Conservation (phyloP, 1,284 basidiomycete genomes). For the Mycosarcoma maydis region DNA sequence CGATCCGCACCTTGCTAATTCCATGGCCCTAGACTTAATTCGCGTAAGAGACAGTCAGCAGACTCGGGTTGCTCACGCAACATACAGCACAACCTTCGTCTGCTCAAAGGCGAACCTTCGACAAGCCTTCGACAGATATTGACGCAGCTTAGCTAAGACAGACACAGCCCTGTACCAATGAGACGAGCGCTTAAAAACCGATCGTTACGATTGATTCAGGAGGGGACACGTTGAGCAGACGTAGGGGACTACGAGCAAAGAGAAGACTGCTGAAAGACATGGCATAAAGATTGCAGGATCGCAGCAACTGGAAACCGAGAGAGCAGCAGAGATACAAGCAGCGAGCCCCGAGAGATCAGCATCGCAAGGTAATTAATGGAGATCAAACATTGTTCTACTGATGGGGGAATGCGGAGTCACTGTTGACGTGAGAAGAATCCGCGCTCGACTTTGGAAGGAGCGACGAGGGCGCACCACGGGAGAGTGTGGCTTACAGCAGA, state of each 20-base stretch:
- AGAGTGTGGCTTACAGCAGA: slow-evolving; percentile 1
- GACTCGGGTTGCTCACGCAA: too few species aligned
- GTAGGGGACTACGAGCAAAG: slow-evolving; percentile 9
- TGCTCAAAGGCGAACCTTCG: too few species aligned
- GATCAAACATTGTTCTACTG: slow-evolving; percentile 14
- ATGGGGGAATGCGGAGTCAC: slow-evolving; percentile 1
- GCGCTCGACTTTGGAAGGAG: slow-evolving; percentile 44
- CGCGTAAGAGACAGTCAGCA: too few species aligned
- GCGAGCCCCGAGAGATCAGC: slow-evolving; percentile 14
- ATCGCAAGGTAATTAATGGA: slow-evolving; percentile 32
- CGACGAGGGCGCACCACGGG: slow-evolving; percentile 14
- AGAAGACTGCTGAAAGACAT: slow-evolving; percentile 12
- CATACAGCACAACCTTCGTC: too few species aligned
- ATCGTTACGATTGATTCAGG: too few species aligned
- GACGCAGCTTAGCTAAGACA: too few species aligned
- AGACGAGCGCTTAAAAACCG: too few species aligned
- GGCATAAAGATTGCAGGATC: slow-evolving; percentile 3
- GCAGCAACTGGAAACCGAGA: background rate
- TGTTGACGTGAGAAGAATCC: slow-evolving; percentile 22
- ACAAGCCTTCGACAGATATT: too few species aligned
- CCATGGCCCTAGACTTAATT: too few species aligned
- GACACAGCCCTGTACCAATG: background rate
- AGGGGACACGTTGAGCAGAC: too few species aligned
- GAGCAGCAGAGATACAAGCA: slow-evolving; percentile 8
- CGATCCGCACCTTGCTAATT: background rate